A percentile compares a stretch with the other conserved stretches of the same genome.
Conservation (phyloP, 441 rosid species). For the Adansonia grandidieri region DNA sequence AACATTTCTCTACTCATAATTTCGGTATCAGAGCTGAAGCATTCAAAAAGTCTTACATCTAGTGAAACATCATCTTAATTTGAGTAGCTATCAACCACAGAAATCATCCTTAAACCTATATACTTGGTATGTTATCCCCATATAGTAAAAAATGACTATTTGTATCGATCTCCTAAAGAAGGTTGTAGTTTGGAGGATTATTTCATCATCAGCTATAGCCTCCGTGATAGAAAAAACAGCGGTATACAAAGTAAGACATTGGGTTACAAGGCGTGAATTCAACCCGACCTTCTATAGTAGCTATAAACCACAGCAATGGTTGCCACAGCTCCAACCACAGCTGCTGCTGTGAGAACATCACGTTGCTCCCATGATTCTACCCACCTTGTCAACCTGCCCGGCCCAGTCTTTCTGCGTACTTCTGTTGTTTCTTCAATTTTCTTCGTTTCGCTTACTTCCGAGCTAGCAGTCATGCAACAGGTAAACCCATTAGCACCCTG, state of each 20-base stretch:
- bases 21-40: not conserved
- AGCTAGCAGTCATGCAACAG: slow-evolving; percentile 66
- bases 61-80: slow-evolving; percentile 11
- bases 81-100: slow-evolving; percentile 5
- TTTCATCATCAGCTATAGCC: slow-evolving; percentile 25
- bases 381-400: slow-evolving; percentile 43
- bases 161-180: slow-evolving; percentile 30
- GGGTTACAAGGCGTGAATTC: slow-evolving; percentile 31
- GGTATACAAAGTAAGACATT: not conserved
- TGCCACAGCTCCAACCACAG: slow-evolving; percentile 66
- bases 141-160: slow-evolving; percentile 14
- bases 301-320: slow-evolving; percentile 63
- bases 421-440: slow-evolving; percentile 34
- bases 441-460: slow-evolving; percentile 40
- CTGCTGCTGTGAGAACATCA: slow-evolving; percentile 54
- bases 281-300: slow-evolving; percentile 57
- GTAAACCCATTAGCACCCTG: slow-evolving; percentile 69
- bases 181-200: slow-evolving; percentile 38
- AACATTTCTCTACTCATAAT: slow-evolving; percentile 10
- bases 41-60: slow-evolving; percentile 3
- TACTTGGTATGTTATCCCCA: slow-evolving; percentile 23
- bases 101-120: slow-evolving; percentile 20
- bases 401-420: slow-evolving; percentile 32
- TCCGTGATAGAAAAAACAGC: slow-evolving; percentile 28
- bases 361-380: slow-evolving; percentile 52